Conservation (phyloP, 2,329 filamentous ascomycete genomes). For the Gaeumannomyces tritici region DNA sequence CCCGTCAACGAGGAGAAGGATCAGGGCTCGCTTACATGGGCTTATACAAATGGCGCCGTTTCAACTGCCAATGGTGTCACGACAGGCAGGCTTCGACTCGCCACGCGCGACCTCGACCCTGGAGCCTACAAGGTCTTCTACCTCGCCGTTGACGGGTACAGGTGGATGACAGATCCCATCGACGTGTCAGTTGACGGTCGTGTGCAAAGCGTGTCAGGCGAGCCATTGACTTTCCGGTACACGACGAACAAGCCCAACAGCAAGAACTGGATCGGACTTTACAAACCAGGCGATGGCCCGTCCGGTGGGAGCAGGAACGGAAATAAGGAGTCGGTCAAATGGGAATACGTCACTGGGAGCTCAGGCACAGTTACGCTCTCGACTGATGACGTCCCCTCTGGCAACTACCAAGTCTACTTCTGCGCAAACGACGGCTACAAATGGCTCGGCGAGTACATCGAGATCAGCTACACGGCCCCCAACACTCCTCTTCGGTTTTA, state of each 20-base stretch:
- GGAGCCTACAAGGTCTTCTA: slow-evolving; percentile 24
- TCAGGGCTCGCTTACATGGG: slow-evolving; percentile 21
- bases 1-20: slow-evolving; percentile 21
- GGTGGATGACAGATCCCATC: slow-evolving; percentile 23
- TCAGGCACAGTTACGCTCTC: slow-evolving; percentile 18
- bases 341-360: slow-evolving; percentile 20
- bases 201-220: neutral
- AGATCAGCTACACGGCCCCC: slow-evolving; percentile 14
- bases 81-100: slow-evolving; percentile 17
- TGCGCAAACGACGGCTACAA: slow-evolving; percentile 24
- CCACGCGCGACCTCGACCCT: neutral
- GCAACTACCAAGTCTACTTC: slow-evolving; percentile 26
- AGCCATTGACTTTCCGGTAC: slow-evolving; percentile 22
- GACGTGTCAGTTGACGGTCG: neutral
- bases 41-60: slow-evolving; percentile 17
- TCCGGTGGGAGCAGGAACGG: slow-evolving; percentile 20
- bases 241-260: slow-evolving; percentile 15
- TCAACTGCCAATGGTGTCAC: slow-evolving; percentile 18
- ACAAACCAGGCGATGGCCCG: slow-evolving; percentile 20
- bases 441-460: slow-evolving; percentile 23
- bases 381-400: slow-evolving; percentile 14
- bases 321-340: slow-evolving; percentile 17
- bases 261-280: slow-evolving; percentile 29
- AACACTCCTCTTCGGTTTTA: slow-evolving; percentile 15
- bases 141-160: slow-evolving; percentile 24